Evolutionary conservation across 2,329 filamentous ascomycete species (phyloP).

Genomic region (Mycosphaerella arachidis): DNA sequence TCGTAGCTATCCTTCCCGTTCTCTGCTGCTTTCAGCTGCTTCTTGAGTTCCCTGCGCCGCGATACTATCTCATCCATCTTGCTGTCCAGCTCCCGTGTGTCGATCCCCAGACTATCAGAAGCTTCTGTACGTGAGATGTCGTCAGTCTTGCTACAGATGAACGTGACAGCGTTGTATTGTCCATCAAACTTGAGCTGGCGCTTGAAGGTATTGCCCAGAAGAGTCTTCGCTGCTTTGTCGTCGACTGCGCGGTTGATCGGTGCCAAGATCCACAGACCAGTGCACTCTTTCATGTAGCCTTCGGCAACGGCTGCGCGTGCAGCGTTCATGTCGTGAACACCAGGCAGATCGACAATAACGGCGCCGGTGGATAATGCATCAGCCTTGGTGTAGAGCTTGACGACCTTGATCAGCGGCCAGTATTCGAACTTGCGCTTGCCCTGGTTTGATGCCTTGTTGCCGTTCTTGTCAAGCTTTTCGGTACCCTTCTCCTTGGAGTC

Average conservation of each 20-base stretch:
- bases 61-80: conserved; percentile 26
- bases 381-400: conserved; percentile 50
- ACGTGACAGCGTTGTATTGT: conserved; percentile 51
- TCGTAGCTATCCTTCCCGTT: conserved; percentile 35
- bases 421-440: conserved; percentile 36
- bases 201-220: conserved; percentile 56
- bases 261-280: conserved; percentile 58
- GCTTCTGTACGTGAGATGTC: conserved; percentile 52
- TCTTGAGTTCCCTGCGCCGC: conserved; percentile 18
- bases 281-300: conserved; percentile 58
- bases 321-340: conserved; percentile 56
- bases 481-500: conserved; percentile 52
- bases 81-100: conserved; percentile 25
- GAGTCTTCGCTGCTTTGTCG: conserved; percentile 53
- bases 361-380: conserved; percentile 50
- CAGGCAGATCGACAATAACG: conserved; percentile 55
- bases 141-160: conserved; percentile 61
- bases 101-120: conserved; percentile 35
- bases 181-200: conserved; percentile 58
- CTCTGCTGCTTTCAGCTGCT: conserved; percentile 28
- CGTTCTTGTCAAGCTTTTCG: conserved; percentile 27
- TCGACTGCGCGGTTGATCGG: conserved; percentile 58
- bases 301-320: conserved; percentile 56
- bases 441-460: conserved; percentile 27
- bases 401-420: conserved; percentile 53